A percentile compares a stretch with the other conserved stretches of the same genome.
phyloP scores from a whole-genome alignment of 176 grass and related monocot species.

The Poa annua region DNA sequence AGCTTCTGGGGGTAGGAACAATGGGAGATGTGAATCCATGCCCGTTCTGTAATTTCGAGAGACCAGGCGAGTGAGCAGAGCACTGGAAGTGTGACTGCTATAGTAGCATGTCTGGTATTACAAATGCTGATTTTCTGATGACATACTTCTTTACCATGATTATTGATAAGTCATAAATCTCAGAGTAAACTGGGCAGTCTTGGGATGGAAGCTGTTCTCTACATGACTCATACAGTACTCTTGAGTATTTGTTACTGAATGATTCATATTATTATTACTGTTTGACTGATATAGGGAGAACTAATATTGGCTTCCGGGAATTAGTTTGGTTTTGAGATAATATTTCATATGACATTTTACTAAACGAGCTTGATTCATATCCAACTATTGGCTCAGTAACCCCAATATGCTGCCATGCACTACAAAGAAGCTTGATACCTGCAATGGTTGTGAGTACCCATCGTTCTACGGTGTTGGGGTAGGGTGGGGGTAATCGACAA shows the following conservation, averaged over 20 bases:
- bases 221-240: background rate
- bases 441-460: background rate
- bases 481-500: background rate
- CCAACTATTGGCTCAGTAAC: conserved; percentile 18
- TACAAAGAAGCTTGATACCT: conserved; percentile 8
- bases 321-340: background rate
- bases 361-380: conserved; percentile 1
- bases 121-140: background rate
- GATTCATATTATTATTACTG: background rate
- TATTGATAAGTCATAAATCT: background rate
- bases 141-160: conserved; percentile 22
- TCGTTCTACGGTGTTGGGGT: background rate
- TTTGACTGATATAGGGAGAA: background rate
- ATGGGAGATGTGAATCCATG: background rate
- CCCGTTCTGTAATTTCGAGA: background rate
- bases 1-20: background rate
- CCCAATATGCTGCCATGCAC: background rate
- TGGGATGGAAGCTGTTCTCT: background rate
- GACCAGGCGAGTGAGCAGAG: background rate
- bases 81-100: background rate
- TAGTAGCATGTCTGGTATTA: background rate
- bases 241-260: background rate
- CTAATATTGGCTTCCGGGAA: background rate
- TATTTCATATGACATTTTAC: background rate
- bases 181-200: background rate